Conservation (phyloP, 2,329 filamentous ascomycete genomes). For the Trematosphaeria pertusa region DNA sequence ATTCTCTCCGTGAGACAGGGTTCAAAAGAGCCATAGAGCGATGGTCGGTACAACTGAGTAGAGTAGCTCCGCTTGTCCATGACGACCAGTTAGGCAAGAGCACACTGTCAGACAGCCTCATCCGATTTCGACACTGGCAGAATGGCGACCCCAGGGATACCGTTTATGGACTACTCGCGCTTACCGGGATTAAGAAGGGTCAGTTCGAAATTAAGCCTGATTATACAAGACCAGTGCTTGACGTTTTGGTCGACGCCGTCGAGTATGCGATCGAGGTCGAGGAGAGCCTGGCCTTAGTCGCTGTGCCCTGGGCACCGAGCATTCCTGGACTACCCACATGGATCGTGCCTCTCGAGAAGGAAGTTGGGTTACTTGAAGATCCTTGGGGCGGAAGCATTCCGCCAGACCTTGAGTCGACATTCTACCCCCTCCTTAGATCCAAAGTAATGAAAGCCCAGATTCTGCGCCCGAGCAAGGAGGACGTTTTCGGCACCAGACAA, state of each 20-base stretch:
- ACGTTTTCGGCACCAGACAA: too few species aligned
- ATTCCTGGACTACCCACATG: neutral
- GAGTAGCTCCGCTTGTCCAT: neutral
- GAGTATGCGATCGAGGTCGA: too few species aligned
- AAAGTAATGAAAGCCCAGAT: too few species aligned
- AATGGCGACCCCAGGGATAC: slow-evolving; percentile 2
- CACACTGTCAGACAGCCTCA: neutral
- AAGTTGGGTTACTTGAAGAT: too few species aligned
- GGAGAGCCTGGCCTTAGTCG: neutral
- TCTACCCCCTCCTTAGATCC: neutral
- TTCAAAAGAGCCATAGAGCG: too few species aligned
- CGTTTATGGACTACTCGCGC: neutral
- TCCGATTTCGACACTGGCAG: neutral
- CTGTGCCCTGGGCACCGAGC: neutral
- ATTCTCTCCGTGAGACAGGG: too few species aligned
- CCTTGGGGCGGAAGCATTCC: neutral
- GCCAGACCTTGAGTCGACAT: neutral
- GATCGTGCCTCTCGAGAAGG: neutral
- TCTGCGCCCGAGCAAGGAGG: too few species aligned
- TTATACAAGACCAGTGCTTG: too few species aligned
- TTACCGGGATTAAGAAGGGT: neutral
- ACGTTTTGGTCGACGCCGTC: neutral
- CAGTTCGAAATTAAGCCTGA: neutral
- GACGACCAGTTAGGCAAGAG: too few species aligned
- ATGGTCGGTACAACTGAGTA: neutral